Evolutionary conservation across 73 alveolate genomes (phyloP), one percentile per base, ranked within the genome.

Genomic region (Diophrys sp.): DNA sequence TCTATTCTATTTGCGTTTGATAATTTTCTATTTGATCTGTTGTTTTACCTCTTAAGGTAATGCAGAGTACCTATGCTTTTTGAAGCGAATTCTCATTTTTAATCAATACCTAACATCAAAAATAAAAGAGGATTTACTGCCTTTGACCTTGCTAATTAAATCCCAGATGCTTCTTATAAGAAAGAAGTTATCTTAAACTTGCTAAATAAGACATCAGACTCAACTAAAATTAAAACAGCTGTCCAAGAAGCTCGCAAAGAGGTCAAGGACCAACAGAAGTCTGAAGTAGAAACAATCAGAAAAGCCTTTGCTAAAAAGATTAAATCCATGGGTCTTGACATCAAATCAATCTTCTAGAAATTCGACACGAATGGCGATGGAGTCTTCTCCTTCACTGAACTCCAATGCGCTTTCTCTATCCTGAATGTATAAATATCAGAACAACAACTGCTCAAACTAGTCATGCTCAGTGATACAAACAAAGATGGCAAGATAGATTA

Each of bases 401-500:
- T 81, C 31, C 82, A 81, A 73, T 56, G 79, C 29, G 89, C 89
- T 1, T 81, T 81, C 33, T 25, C 71, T 1, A 81, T 79, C 5
- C 89, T 81, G n/a, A 74, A 57, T 23, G 73, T 81, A 5, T 74
- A 81, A 26, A 14, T 81, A 0, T n/a, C 83, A 14, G 56, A 81
- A 56, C 70, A 56, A 23, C 78, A 81, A 23, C 31, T 81, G 56
- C 27, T 80, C 23, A 81, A 78, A 33, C 54, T 81, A 26, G 73
- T 81, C 23, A 33, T 73, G 44, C 56, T 81, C 1, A 56, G 79
- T 30, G 89, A 81, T 81, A 25, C 76, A 23, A 81, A 81, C 56
- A 73, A 81, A 31, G 89, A 81, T 73, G 89, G 89, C n/a, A 81
- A 53, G 71, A 73, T 81, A n/a, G 89, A 81, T 54, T 81, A 70